Evolutionary conservation across 2,329 filamentous ascomycete species (phyloP), one percentile per base, ranked within the genome.

Genomic region (Aspergillaceae sp.): DNA sequence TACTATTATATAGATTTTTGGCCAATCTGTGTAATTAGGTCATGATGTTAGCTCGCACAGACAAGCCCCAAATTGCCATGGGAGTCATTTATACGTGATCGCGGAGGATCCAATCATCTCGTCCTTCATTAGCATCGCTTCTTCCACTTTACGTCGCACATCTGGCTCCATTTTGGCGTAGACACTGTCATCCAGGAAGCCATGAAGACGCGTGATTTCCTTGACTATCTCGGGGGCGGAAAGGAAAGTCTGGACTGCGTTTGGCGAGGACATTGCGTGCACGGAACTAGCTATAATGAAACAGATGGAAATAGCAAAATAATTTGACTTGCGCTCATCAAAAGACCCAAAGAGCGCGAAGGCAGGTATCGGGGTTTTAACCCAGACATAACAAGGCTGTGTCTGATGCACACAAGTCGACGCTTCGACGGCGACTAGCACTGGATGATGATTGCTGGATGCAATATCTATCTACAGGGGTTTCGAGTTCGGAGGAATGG

Each of bases 1-100:
- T 51, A 30, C 46, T 55, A 45, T 48, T 50, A 27, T 57, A 56
- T 2, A 56, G 33, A 40, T 55, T 50, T 34, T 51, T 53, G n/a
- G 50, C 47, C 37, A 55, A 47, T 8, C 52, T 53, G 19, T n/a
- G 9, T 27, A 30, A 9, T n/a, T 42, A 7, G 32, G 34, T 40
- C 33, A 36, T 9, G 19, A 29, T 28, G 29, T 45, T 19, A 42
- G 29, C 28, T 36, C 29, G 19, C 19, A 33, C 35, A 40, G 34
- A 34, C 9, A 26, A 27, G 19, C 43, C 6, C 6, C 19, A 11
- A 36, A 29, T 35, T 29, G 19, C 4, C 29, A 19, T 35, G 37
- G 26, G 10, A 32, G 33, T 26, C 26, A 27, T 42, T 41, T 32
- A 28, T 48, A 51, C 46, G 44, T 46, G 9, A 48, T 43, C 28